Percentiles rank a stretch among this genome's conserved stretches.
Evolutionary conservation across 2,329 filamentous ascomycete species (phyloP).

Genomic region (Scedosporium dehoogii): DNA sequence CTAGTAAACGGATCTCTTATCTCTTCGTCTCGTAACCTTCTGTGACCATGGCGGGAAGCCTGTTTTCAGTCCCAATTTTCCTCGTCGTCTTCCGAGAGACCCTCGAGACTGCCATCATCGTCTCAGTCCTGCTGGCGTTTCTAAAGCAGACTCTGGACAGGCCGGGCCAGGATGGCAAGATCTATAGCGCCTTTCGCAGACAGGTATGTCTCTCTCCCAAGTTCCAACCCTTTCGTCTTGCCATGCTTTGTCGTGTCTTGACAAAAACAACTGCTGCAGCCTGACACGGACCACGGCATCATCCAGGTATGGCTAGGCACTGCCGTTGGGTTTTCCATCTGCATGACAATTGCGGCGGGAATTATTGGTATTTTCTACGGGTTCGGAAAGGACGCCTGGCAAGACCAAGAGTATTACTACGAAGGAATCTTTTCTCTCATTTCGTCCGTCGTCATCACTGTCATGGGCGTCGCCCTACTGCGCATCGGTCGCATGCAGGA

Average conservation of each 20-base stretch:
- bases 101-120: conserved; percentile 73
- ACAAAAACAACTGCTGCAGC: background rate
- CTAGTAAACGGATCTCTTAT: no score
- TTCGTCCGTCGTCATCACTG: conserved; percentile 59
- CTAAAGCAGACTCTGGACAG: conserved; percentile 62
- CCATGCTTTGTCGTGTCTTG: conserved; percentile 30
- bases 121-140: conserved; percentile 76
- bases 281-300: background rate
- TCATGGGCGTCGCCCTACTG: conserved; percentile 65
- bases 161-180: background rate
- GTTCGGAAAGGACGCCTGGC: conserved; percentile 52
- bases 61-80: conserved; percentile 74
- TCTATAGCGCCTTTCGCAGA: background rate
- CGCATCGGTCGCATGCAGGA: conserved; percentile 66
- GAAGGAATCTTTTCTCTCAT: conserved; percentile 64
- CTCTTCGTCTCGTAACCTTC: background rate
- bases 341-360: conserved; percentile 53
- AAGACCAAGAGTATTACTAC: conserved; percentile 57
- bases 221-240: background rate
- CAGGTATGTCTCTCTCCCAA: background rate
- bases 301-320: conserved; percentile 65
- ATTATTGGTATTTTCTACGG: conserved; percentile 68
- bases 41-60: conserved; percentile 47
- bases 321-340: conserved; percentile 50
- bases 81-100: conserved; percentile 85